Conservation (phyloP, 2,329 filamentous ascomycete genomes). For the Penicillium sp. region DNA sequence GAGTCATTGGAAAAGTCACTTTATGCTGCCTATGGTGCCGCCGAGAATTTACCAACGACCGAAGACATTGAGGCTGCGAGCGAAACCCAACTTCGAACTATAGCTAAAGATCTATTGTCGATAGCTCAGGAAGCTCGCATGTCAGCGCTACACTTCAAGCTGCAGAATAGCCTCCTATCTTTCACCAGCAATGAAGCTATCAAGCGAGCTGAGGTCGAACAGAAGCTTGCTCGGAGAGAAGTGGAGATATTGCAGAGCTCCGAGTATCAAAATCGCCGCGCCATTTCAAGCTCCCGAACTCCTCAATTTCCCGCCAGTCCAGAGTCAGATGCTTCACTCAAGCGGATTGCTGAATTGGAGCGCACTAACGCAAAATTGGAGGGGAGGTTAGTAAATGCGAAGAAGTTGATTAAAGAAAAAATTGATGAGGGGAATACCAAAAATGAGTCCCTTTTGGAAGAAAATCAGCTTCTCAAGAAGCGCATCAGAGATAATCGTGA, state of each 20-base stretch:
- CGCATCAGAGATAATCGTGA: constrained; percentile 87
- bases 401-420: constrained; percentile 73
- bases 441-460: constrained; percentile 65
- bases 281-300: constrained; percentile 46
- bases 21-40: constrained; percentile 38
- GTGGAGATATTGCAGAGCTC: constrained; percentile 76
- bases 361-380: constrained; percentile 63
- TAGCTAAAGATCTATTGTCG: constrained; percentile 51
- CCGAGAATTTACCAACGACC: constrained; percentile 43
- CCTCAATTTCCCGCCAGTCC: constrained; percentile 35
- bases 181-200: constrained; percentile 81
- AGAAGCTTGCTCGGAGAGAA: constrained; percentile 84
- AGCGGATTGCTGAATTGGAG: constrained; percentile 61
- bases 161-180: constrained; percentile 79
- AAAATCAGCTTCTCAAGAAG: constrained; percentile 71
- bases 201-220: constrained; percentile 83
- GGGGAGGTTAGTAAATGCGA: constrained; percentile 66
- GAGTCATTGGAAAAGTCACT: constrained; percentile 37
- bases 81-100: constrained; percentile 50
- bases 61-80: constrained; percentile 53
- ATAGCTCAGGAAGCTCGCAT: constrained; percentile 67
- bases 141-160: constrained; percentile 81
- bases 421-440: constrained; percentile 76
- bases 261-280: constrained; percentile 64
- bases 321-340: constrained; percentile 58